These are phyloP conservation scores for Panellus pusillus DNA, from an alignment of 768 basidiomycete species.

Conservation along the genomic window DNA sequence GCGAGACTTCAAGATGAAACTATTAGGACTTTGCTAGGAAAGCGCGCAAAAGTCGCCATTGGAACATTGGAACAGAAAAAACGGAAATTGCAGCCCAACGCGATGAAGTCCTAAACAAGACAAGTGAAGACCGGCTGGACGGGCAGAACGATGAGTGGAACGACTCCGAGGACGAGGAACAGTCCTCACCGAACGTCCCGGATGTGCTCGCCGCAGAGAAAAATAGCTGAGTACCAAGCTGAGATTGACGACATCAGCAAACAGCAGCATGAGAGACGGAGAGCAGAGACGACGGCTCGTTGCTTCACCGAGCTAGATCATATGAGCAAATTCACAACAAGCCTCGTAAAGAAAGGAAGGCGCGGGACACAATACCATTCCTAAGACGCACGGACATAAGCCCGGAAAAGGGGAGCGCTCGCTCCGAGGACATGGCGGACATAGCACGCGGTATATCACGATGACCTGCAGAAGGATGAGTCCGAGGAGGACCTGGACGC, in stretches of 20 bases:
- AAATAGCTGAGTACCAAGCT: no score
- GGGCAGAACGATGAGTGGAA: no score
- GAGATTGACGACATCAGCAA: no score
- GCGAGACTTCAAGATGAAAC: background rate
- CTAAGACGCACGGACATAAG: background rate
- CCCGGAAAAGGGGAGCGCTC: background rate
- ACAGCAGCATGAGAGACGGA: no score
- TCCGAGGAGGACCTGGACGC: background rate
- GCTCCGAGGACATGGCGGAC: constrained; percentile 5
- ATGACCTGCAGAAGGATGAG: background rate
- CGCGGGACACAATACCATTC: background rate
- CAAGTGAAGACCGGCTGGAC: no score
- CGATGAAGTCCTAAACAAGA: no score
- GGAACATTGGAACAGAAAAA: constrained; percentile 2
- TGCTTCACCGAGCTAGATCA: background rate
- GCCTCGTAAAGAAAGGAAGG: background rate
- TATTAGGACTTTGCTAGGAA: background rate
- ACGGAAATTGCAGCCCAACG: background rate
- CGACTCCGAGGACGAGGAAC: no score
- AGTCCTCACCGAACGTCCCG: no score
- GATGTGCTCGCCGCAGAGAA: no score
- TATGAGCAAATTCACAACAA: background rate
- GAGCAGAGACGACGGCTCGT: no score
- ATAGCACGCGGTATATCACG: background rate
- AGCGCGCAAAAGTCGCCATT: background rate